Percentiles rank a stretch among this genome's conserved stretches.
Conservation (phyloP, 495 filamentous ascomycete genomes). For the Pseudotulostoma volvatum region DNA sequence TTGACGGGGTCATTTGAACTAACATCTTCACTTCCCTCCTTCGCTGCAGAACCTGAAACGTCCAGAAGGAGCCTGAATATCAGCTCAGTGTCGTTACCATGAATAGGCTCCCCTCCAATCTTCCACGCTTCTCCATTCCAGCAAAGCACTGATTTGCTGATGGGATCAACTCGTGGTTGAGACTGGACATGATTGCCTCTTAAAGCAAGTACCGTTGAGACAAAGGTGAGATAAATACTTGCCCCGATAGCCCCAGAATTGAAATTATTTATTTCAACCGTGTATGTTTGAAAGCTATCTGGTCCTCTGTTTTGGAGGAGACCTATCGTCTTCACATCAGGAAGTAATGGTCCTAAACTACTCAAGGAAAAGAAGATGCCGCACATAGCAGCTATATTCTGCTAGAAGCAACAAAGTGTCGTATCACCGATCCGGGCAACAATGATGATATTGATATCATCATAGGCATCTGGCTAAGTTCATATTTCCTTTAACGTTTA, state of each 20-base stretch:
- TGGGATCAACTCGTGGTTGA: conserved; percentile 54
- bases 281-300: conserved; percentile 30
- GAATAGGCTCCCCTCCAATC: conserved; percentile 35
- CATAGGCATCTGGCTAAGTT: no score
- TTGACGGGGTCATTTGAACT: conserved; percentile 11
- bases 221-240: conserved; percentile 42
- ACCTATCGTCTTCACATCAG: conserved; percentile 24
- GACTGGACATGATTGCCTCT: conserved; percentile 52
- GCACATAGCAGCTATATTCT: conserved; percentile 33
- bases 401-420: not conserved
- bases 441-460: no score
- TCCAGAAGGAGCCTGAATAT: conserved; percentile 49
- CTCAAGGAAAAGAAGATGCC: conserved; percentile 46
- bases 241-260: conserved; percentile 3
- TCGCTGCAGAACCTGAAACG: conserved; percentile 12
- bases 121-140: conserved; percentile 99
- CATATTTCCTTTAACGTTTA: no score
- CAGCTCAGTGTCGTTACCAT: conserved; percentile 59
- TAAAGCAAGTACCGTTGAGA: conserved; percentile 74
- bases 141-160: conserved; percentile 59
- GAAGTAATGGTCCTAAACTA: conserved; percentile 13
- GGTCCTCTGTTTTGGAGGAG: conserved; percentile 39
- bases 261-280: conserved; percentile 10
- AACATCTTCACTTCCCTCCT: conserved; percentile 5
- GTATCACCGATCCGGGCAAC: no score